Base-by-base conservation (phyloP, 768 basidiomycete genomes). In the Termitomyces titanicus region DNA sequence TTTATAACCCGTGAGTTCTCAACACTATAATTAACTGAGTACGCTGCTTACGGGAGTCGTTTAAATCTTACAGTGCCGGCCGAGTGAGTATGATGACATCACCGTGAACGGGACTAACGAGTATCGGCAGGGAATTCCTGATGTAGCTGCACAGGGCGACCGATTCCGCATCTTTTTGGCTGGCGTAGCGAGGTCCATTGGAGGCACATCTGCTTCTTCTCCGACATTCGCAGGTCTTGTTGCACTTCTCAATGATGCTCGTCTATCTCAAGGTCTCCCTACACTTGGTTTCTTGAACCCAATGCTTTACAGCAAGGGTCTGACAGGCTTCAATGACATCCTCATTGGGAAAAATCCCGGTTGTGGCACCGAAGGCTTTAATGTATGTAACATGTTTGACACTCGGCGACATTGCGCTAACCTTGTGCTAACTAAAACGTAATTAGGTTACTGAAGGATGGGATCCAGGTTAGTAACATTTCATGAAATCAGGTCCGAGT, bases 201-300 rank as follows among this genome's bases (percentile, higher is more conserved):
- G 71, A 2, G 88, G 88, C 48, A 89, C 88, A 1, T 87, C 85
- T 3, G 81, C 82, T 2, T 63, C 85, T 0, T 67, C 83, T 13
- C 87, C 87, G 5, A 76, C 84, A 0, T 82, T 89, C 57, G 74
- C 84, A 5, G 81, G 76, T 20, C 74, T 89, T 47, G 72, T 88
- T 5, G 74, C 84, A 1, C 75, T 88, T 54, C 66, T 89, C 43
- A 87, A 87, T 48, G 83, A 88, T 48, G 80, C 74, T 5, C 76
- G 83, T 15, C 58, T 86, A 27, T 64, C 62, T 2, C 73, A 72
- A 0, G 72, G 73, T 0, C 72, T 72, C n/a, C 61, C 70, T 5
- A 46, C 83, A 15, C 68, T 87, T 1, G 86, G 84, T 5, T 86
- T 86, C 71, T 70, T 88, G 59, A 87, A 87, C 63, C 85, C 84